These are phyloP conservation scores for Filobasidium floriforme DNA, from an alignment of 768 basidiomycete species.

Conservation along the genomic window DNA sequence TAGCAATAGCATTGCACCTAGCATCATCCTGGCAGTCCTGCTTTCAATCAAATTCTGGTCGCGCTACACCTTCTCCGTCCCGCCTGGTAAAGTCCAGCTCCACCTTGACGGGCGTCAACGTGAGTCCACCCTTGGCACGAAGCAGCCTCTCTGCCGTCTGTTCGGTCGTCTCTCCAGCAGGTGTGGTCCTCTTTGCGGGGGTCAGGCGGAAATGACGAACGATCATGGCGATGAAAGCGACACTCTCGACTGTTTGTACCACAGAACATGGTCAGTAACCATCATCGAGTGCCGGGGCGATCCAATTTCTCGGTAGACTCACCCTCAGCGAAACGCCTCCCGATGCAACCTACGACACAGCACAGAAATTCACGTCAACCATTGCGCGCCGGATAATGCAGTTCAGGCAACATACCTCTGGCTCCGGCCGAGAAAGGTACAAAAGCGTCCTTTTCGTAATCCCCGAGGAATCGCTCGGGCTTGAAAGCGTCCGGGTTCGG, in stretches of 20 bases:
- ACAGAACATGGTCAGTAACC: not conserved
- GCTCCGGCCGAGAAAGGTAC: constrained; percentile 47
- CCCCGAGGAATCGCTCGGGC: constrained; percentile 52
- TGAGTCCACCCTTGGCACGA: constrained; percentile 26
- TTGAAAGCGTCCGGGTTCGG: constrained; percentile 52
- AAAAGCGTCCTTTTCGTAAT: constrained; percentile 56
- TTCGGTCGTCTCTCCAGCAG: constrained; percentile 21
- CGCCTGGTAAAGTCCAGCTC: constrained; percentile 24
- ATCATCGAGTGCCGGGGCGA: not conserved
- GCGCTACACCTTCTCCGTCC: not conserved
- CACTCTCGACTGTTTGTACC: constrained; percentile 6
- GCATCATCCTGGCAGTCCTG: no score
- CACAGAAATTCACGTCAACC: not conserved
- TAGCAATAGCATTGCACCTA: no score
- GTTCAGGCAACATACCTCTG: constrained; percentile 9
- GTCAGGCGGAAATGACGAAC: constrained; percentile 4
- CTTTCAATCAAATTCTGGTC: constrained; percentile 7
- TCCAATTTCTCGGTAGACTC: not conserved
- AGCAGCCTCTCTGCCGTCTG: constrained; percentile 28
- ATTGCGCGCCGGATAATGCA: no score
- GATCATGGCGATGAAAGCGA: constrained; percentile 13
- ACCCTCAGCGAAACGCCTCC: constrained; percentile 22
- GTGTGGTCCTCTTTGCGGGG: not conserved
- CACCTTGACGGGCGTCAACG: constrained; percentile 28
- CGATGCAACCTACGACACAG: constrained; percentile 15